These are phyloP conservation scores for Emergomyces pasteurianus DNA, from an alignment of 2,329 filamentous ascomycete genomes.

Conservation along the genomic window DNA sequence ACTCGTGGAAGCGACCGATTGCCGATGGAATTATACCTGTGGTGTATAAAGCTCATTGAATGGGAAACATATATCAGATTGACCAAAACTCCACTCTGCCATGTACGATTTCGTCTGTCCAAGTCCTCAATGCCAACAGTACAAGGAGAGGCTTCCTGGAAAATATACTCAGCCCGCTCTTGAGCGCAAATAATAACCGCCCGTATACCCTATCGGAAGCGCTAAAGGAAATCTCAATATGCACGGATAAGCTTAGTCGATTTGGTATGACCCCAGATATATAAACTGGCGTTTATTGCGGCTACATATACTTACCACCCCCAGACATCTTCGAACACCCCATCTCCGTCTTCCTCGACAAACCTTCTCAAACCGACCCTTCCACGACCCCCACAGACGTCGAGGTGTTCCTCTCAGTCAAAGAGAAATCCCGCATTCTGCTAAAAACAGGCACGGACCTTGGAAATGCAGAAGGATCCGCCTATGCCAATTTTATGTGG, in stretches of 20 bases:
- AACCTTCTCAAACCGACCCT: constrained; percentile 55
- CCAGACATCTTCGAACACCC: constrained; percentile 80
- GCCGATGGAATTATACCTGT: not conserved
- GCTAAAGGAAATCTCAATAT: constrained; percentile 56
- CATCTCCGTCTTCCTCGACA: constrained; percentile 71
- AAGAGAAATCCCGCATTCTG: constrained; percentile 70
- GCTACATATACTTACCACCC: not conserved
- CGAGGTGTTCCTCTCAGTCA: constrained; percentile 64
- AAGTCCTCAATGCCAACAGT: constrained; percentile 68
- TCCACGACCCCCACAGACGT: constrained; percentile 64
- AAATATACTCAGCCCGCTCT: constrained; percentile 63
- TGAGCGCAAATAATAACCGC: constrained; percentile 54
- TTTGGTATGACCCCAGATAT: constrained; percentile 51
- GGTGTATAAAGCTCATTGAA: not conserved
- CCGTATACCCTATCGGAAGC: constrained; percentile 72
- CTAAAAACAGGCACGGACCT: constrained; percentile 92
- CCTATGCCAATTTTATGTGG: constrained; percentile 75
- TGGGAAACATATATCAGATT: constrained; percentile 40
- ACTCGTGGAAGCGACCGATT: not conserved
- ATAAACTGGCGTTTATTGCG: not conserved
- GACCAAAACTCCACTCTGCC: constrained; percentile 75
- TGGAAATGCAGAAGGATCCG: constrained; percentile 86
- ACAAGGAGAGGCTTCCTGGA: constrained; percentile 79
- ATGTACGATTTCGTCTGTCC: constrained; percentile 74
- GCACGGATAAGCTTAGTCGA: constrained; percentile 61